Evolutionary conservation across 495 filamentous ascomycete genomes (phyloP), one percentile per base, ranked within the genome.

Genomic region (Amorphotheca resinae): DNA sequence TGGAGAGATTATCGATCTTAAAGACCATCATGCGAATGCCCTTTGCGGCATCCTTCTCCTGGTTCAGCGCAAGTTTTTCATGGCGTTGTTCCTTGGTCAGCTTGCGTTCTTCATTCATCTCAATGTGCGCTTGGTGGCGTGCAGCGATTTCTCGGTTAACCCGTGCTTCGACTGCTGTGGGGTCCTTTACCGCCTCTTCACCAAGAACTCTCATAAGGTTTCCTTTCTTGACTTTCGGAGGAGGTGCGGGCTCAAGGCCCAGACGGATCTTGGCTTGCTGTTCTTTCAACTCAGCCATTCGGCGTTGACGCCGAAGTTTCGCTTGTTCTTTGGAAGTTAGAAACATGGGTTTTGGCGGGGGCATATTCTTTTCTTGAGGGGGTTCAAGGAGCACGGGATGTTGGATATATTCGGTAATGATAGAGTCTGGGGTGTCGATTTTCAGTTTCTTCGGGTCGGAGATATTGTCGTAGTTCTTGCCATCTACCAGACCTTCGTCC

Each of bases 121-220:
- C 53, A 48, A 86, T 68, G 61, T 99, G 91, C 43, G 78, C 70
- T 36, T 79, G 65, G 33, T 77, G 72, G 25, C 91, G 86, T 21
- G 89, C 87, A 32, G 79, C 80, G 34, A 99, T 94, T 53, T 96
- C 85, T 17, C 76, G 68, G 61, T 84, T 93, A 26, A 99, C 91
- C 20, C 85, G 77, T 26, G 91, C 87, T 63, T 99, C 91, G 22
- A 96, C 88, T 15, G 91, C 91, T 1, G 91, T 99, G 8, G 91
- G 91, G 58, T 99, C 91, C 53, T 93, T 93, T 51, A 99, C 88
- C 2, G 91, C 91, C 59, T 95, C 83, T 56, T 96, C 86, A 33
- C 91, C 91, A n/a, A 96, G 66, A 2, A 99, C 91, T 35, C 87
- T 80, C 91, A 98, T 95, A 42, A 98, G 69, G 57, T 98, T 98